These are phyloP conservation scores for Lenzites betulinus DNA, from an alignment of 768 basidiomycete species.

Conservation along the genomic window DNA sequence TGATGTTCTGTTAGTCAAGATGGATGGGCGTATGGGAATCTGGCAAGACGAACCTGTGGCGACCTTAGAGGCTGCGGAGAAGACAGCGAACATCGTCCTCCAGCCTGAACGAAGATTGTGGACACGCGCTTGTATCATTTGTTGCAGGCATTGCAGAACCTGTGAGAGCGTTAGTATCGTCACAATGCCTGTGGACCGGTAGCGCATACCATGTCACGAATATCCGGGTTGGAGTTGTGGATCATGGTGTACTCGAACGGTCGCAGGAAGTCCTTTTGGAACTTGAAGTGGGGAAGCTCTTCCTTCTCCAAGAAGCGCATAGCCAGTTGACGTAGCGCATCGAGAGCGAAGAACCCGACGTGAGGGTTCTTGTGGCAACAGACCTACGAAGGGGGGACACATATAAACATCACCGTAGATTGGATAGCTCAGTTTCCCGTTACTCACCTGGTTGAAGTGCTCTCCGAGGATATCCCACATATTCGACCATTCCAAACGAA, in stretches of 20 bases:
- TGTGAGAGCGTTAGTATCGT: constrained; percentile 32
- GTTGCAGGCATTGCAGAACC: constrained; percentile 97
- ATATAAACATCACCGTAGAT: background rate
- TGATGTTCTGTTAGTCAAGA: background rate
- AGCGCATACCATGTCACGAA: constrained; percentile 84
- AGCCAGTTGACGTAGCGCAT: constrained; percentile 93
- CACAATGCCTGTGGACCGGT: background rate
- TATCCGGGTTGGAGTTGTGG: constrained; percentile 93
- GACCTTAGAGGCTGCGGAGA: constrained; percentile 93
- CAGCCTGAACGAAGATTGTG: constrained; percentile 97
- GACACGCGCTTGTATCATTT: constrained; percentile 96
- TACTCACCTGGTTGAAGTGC: constrained; percentile 90
- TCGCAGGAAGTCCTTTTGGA: constrained; percentile 98
- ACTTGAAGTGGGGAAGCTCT: constrained; percentile 96
- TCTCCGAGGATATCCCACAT: constrained; percentile 98
- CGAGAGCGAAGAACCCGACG: constrained; percentile 95
- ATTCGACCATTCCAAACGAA: constrained; percentile 97
- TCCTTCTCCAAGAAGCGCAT: constrained; percentile 99
- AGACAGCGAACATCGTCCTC: constrained; percentile 99
- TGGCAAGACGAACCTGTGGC: constrained; percentile 62
- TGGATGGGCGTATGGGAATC: background rate
- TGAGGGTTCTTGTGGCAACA: constrained; percentile 98
- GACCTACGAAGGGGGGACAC: constrained; percentile 53
- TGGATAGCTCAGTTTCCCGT: too few species aligned
- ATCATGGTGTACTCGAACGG: constrained; percentile 99